Evolutionary conservation across 257 asterid genomes (phyloP).

Genomic region (Petunia axillaris): DNA sequence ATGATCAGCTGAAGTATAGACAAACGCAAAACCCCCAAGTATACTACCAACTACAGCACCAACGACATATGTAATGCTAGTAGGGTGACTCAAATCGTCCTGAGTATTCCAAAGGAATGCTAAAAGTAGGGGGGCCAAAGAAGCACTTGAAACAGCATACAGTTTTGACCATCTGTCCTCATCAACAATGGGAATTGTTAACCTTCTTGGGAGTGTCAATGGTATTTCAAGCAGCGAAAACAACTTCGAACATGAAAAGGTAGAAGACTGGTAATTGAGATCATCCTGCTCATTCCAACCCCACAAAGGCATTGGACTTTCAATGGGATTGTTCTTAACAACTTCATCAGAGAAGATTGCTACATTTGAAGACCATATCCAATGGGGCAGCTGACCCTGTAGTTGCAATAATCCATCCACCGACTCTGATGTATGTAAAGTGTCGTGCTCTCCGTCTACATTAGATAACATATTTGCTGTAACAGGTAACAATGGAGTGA

Average conservation of each 20-base stretch:
- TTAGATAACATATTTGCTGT: slow-evolving; percentile 25
- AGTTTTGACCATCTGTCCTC: slow-evolving; percentile 77
- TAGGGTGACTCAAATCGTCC: slow-evolving; percentile 19
- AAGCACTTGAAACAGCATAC: slow-evolving; percentile 63
- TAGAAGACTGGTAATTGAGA: slow-evolving; percentile 20
- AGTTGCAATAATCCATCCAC: slow-evolving; percentile 43
- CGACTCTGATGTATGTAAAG: slow-evolving; percentile 29
- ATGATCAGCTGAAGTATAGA: slow-evolving; percentile 45
- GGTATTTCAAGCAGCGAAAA: slow-evolving; percentile 58
- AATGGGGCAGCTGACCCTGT: slow-evolving; percentile 52
- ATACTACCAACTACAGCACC: slow-evolving; percentile 43
- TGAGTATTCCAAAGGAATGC: slow-evolving; percentile 55
- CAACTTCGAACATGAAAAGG: slow-evolving; percentile 51
- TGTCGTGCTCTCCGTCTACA: slow-evolving; percentile 32
- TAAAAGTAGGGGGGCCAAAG: slow-evolving; percentile 62
- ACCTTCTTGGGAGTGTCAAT: slow-evolving; percentile 58
- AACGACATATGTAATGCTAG: slow-evolving; percentile 31
- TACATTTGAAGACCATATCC: slow-evolving; percentile 66
- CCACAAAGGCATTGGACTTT: slow-evolving; percentile 42
- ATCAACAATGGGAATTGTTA: slow-evolving; percentile 77
- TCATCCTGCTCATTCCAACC: slow-evolving; percentile 69
- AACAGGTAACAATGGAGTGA: slow-evolving; percentile 52
- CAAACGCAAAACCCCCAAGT: slow-evolving; percentile 56
- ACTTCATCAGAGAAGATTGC: slow-evolving; percentile 59
- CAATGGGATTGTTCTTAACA: slow-evolving; percentile 28